Base-by-base conservation (phyloP, 2,329 filamentous ascomycete genomes). In the Aplosporella prunicola region DNA sequence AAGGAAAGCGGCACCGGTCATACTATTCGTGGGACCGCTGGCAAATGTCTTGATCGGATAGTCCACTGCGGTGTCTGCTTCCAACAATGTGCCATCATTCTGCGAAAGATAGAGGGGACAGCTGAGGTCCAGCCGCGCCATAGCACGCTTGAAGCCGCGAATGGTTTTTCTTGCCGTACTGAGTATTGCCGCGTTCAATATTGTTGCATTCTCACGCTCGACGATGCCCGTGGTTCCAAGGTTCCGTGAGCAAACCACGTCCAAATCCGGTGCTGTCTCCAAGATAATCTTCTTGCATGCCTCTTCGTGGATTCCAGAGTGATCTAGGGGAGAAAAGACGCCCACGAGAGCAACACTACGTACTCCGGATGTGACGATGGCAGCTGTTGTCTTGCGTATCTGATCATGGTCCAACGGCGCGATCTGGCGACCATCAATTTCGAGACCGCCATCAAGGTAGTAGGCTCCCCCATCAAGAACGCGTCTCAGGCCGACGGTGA, bases 121-220 rank as follows among this genome's bases (percentile, higher is more conserved):
- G 28, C 73, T 77, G 1, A 77, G 53, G 0, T 65, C 62, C 2
- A 80, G 55, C 2, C 61, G 58, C 25, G 55, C 54, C 29, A 78
- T 65, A 1, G 75, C 69, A 20, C 62, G 58, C 17, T 69, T 61
- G 44, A 80, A 80, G 1, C 68, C 67, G 6, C 57, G 59, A 42
- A 78, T 76, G 0, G 74, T 78, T 43, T 63, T 63, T 11, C 66
- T 61, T 0, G 74, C 75, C 47, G 77, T 76, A 1, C 62, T 51
- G 9, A 78, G 58, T 20, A 80, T 76, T 2, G 74, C 68, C 0
- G 75, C 76, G 45, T 81, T 80, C 13, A 81, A 58, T 14, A 80
- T 76, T 2, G 73, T 69, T 0, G 76, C 76, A 47, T 81, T 80
- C 51, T 80, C 77, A 24, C 77, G 64, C 54, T 78, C 76, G 8